Conservation (phyloP, 805 yeast species). For the Spathaspora sp. region DNA sequence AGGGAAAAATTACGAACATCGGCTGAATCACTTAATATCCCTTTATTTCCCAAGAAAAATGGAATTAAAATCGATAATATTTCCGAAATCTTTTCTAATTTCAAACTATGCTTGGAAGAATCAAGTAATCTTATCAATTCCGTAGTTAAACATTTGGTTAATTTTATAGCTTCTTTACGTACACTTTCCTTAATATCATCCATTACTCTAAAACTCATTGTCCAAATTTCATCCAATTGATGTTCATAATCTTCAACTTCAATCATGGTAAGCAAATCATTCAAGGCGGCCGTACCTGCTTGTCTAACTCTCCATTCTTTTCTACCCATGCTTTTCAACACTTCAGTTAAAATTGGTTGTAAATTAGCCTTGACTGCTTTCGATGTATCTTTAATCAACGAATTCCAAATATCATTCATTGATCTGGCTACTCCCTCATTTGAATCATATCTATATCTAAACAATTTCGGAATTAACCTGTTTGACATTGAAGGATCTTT, state of each 20-base stretch:
- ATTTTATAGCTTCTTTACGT: slow-evolving; percentile 67
- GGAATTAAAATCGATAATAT: slow-evolving; percentile 65
- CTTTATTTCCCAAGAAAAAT: slow-evolving; percentile 73
- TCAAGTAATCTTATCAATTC: slow-evolving; percentile 58
- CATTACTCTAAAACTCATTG: slow-evolving; percentile 80
- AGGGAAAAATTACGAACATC: slow-evolving; percentile 78
- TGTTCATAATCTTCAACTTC: slow-evolving; percentile 50
- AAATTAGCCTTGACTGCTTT: slow-evolving; percentile 52
- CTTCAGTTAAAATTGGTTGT: slow-evolving; percentile 58
- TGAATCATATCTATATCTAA: slow-evolving; percentile 84
- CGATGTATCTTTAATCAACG: slow-evolving; percentile 59
- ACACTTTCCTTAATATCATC: slow-evolving; percentile 96
- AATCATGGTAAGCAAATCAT: slow-evolving; percentile 64
- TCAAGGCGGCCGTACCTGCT: slow-evolving; percentile 72
- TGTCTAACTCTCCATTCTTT: slow-evolving; percentile 93
- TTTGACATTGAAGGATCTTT: slow-evolving; percentile 52
- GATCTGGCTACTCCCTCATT: slow-evolving; percentile 67
- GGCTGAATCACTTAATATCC: slow-evolving; percentile 79
- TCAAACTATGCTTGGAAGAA: slow-evolving; percentile 30
- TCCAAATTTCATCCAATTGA: slow-evolving; percentile 70
- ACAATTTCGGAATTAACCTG: slow-evolving; percentile 75
- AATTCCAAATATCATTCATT: slow-evolving; percentile 86
- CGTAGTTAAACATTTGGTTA: slow-evolving; percentile 65
- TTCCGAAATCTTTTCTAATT: slow-evolving; percentile 38
- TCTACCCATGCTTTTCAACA: slow-evolving; percentile 65